A percentile compares a stretch with the other conserved stretches of the same genome.
Evolutionary conservation across 768 basidiomycete species (phyloP).

Genomic region (Boletus edulis): DNA sequence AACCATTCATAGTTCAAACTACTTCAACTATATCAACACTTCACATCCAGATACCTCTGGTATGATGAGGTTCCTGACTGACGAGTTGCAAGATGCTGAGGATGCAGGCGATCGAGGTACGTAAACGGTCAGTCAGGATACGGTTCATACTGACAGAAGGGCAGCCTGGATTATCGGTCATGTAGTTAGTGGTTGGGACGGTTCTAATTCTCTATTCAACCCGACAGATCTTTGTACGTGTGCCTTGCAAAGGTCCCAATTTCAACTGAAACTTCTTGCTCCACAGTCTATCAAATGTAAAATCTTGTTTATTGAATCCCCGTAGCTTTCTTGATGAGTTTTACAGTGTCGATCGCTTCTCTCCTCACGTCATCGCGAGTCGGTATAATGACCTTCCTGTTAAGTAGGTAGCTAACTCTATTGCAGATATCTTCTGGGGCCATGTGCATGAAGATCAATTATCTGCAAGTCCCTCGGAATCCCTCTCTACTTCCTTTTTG

Average conservation of each 20-base stretch:
- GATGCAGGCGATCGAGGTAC: constrained; percentile 72
- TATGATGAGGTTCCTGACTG: constrained; percentile 74
- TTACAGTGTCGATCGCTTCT: constrained; percentile 68
- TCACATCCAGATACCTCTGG: constrained; percentile 68
- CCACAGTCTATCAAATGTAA: constrained; percentile 50
- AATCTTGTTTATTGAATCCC: background rate
- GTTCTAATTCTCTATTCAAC: constrained; percentile 57
- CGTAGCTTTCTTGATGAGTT: background rate
- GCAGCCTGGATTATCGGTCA: constrained; percentile 55
- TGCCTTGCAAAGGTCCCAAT: background rate
- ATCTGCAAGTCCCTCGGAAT: constrained; percentile 40
- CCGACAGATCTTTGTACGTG: constrained; percentile 69
- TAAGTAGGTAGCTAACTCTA: constrained; percentile 8
- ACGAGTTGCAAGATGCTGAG: constrained; percentile 76
- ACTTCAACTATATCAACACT: constrained; percentile 77
- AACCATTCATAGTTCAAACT: constrained; percentile 49
- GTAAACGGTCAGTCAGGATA: constrained; percentile 6
- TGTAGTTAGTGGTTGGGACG: constrained; percentile 68
- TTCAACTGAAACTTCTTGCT: background rate
- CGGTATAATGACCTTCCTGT: constrained; percentile 21
- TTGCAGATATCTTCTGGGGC: constrained; percentile 69
- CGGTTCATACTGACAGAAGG: constrained; percentile 10
- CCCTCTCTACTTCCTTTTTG: background rate
- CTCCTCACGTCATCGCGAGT: constrained; percentile 77
- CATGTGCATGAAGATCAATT: constrained; percentile 76